A percentile compares a stretch with the other conserved stretches of the same genome.
These are phyloP conservation scores for Scedosporium minutisporum DNA, from an alignment of 2,329 filamentous ascomycete genomes.

Conservation along the genomic window DNA sequence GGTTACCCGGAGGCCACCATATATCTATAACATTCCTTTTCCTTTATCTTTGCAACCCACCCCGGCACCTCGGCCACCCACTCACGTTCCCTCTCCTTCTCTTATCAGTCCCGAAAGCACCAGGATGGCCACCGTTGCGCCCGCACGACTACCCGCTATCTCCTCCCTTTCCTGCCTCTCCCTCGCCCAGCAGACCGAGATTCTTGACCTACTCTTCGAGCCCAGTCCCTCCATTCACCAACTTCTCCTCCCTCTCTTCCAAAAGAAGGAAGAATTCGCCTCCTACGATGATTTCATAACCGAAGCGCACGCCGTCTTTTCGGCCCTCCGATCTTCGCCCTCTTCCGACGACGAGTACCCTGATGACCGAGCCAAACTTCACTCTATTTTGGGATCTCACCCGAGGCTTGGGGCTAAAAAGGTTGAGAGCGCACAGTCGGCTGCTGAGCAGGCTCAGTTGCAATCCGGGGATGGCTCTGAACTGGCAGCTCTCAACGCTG, in stretches of 20 bases:
- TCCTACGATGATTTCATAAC: conserved; percentile 64
- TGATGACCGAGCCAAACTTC: conserved; percentile 39
- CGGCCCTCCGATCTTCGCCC: conserved; percentile 32
- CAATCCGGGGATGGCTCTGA: conserved; percentile 41
- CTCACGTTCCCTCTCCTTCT: background rate
- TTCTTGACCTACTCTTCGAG: conserved; percentile 78
- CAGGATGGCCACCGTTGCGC: conserved; percentile 4
- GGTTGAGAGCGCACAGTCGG: conserved; percentile 71
- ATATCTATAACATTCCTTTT: background rate
- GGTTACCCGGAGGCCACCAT: background rate
- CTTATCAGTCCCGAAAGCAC: conserved; percentile 1
- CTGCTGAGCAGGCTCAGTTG: conserved; percentile 72
- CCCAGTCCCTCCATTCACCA: conserved; percentile 65
- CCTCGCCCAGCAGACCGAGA: conserved; percentile 40
- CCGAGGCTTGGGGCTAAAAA: conserved; percentile 75
- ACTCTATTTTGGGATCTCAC: conserved; percentile 69
- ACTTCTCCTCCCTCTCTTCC: conserved; percentile 60
- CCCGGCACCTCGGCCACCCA: background rate
- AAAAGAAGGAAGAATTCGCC: conserved; percentile 35
- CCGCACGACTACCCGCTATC: conserved; percentile 42
- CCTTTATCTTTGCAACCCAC: background rate
- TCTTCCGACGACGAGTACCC: conserved; percentile 25
- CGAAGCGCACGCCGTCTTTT: conserved; percentile 54
- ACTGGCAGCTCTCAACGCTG: conserved; percentile 56
- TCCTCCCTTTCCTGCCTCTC: conserved; percentile 45